phyloP scores from a whole-genome alignment of 164 flowering plant species.

The Brasenia schreberi region DNA sequence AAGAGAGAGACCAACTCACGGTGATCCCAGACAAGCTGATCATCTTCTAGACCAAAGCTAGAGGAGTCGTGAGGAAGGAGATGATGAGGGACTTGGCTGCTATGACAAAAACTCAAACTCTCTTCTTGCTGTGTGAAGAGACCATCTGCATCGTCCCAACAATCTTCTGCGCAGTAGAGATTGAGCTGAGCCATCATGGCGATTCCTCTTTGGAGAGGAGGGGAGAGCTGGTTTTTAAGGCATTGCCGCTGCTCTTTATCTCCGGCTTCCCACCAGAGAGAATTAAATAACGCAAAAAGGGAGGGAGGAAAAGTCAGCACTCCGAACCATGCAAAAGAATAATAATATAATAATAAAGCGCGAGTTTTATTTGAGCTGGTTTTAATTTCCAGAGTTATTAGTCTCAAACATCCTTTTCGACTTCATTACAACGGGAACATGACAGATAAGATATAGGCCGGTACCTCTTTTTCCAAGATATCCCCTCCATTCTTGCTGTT shows the following conservation, averaged over 20 bases:
- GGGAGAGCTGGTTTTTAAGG: not conserved
- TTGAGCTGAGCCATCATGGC: not conserved
- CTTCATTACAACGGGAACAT: not conserved
- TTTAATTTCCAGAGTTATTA: not conserved
- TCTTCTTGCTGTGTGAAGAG: not conserved
- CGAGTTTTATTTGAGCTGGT: not conserved
- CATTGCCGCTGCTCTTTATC: not conserved
- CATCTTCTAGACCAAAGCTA: not conserved
- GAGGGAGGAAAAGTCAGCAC: not conserved
- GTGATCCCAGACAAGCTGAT: constrained; percentile 42
- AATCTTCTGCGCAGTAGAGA: not conserved
- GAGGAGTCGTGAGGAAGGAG: not conserved
- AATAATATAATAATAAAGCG: too few relatives aligned
- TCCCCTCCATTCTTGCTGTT: too few relatives aligned
- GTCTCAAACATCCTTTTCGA: not conserved
- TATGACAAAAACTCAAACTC: not conserved
- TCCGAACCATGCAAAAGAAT: not conserved
- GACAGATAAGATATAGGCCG: not conserved
- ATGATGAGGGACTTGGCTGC: not conserved
- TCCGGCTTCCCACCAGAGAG: not conserved
- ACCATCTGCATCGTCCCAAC: not conserved
- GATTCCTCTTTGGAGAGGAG: not conserved
- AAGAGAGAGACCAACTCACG: constrained; percentile 40
- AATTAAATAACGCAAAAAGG: not conserved
- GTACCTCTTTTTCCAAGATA: too few relatives aligned